Base-by-base conservation (phyloP, 257 asterid genomes). In the Scutellaria galericulata region DNA sequence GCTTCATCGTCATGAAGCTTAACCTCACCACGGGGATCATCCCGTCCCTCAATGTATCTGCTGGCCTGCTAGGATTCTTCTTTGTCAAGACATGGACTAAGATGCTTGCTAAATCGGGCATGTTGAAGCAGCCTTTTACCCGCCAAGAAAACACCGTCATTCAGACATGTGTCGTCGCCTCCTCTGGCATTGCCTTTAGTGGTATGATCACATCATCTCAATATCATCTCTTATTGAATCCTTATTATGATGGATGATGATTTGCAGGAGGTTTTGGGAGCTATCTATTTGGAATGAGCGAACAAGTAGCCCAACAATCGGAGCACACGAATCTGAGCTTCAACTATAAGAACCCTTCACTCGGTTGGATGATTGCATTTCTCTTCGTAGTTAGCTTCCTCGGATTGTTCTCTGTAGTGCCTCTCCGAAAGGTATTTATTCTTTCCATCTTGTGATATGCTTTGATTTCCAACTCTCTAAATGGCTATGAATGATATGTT, bases 171-270 rank as follows among this genome's bases (percentile, higher is more conserved):
- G 89, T 88, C n/a, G 89, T 87, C 35, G 96, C 96, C 47, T 52
- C 96, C 15, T 73, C 92, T 1, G 95, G 96, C 87, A 87, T 90
- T 14, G 84, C 96, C n/a, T 87, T 81, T 35, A 90, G 96, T 37
- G 90, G 96, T 78, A 57, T 7, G n/a, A 0, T 52, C 62, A 24
- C 27, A 24, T 24, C 27, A 24, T 24, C 27, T 24, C 27, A 24
- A 24, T 24, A 24, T 24, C 27, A 24, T 24, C 27, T 24, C 0
- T 24, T 24, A 18, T 18, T 18, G 18, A 18, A 18, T 24, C 27
- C 2, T 24, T 31, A 31, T 31, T 31, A 24, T 24, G 37, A 31
- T 31, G 37, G 37, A 31, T 8, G 46, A 50, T 75, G 44, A 9
- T 65, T 37, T 22, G 51, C 83, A 89, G 96, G 96, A 51, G 96